Percentiles rank a stretch among this genome's conserved stretches.
Conservation (phyloP, 192 early-diverging fungal species). For the Kickxella alabastrina region DNA sequence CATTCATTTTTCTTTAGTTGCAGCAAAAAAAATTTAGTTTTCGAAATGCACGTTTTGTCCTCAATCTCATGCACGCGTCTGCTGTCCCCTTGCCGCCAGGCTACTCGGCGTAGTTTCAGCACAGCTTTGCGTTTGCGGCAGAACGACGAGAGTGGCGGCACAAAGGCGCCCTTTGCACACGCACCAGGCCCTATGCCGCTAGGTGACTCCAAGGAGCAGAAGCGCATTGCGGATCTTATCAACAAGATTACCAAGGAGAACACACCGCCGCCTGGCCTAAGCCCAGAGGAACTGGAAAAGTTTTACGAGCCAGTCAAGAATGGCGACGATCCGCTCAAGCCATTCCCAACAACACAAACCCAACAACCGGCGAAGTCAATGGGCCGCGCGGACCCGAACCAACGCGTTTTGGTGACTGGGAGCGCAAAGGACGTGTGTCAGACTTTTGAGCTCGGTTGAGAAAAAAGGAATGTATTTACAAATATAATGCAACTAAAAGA, state of each 20-base stretch:
- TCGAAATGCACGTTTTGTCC: no score
- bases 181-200: conserved; percentile 62
- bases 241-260: conserved; percentile 39
- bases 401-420: conserved; percentile 81
- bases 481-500: neutral
- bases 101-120: neutral
- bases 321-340: conserved; percentile 46
- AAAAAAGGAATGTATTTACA: neutral
- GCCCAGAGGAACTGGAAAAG: conserved; percentile 43
- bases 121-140: neutral
- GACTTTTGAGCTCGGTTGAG: conserved; percentile 53
- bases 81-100: no score
- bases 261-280: conserved; percentile 32
- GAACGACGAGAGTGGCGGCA: neutral
- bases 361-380: conserved; percentile 65
- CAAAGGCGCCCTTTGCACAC: conserved; percentile 25
- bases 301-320: conserved; percentile 40
- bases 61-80: no score
- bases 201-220: conserved; percentile 58
- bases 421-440: conserved; percentile 69
- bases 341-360: conserved; percentile 66
- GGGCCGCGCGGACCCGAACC: conserved; percentile 77
- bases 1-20: neutral
- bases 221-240: conserved; percentile 59
- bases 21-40: neutral